phyloP scores from a whole-genome alignment of 2,329 filamentous ascomycete genomes.

The Chaetomiaceae sp. region DNA sequence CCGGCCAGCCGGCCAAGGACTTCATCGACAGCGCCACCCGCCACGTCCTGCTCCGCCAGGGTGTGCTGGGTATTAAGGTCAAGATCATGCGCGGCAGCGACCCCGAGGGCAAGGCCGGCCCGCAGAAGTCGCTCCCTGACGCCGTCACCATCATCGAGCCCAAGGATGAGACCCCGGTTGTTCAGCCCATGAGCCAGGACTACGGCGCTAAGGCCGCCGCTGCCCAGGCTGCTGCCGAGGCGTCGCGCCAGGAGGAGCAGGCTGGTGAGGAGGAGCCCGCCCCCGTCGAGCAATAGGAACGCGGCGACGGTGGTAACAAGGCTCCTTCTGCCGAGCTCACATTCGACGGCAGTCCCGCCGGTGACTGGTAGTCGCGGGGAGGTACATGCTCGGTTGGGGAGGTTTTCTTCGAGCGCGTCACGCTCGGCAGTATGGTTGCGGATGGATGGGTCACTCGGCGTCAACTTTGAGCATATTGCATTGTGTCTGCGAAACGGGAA shows the following conservation, averaged over 20 bases:
- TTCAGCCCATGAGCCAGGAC: conserved; percentile 95
- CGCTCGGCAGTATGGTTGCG: conserved; percentile 19
- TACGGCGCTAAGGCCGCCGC: conserved; percentile 86
- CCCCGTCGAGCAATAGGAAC: conserved; percentile 41
- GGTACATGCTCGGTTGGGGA: conserved; percentile 9
- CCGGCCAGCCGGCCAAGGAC: conserved; percentile 97
- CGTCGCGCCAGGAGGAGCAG: conserved; percentile 48
- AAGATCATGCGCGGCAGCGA: conserved; percentile 99
- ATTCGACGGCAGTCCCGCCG: too few species aligned
- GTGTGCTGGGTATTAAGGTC: conserved; percentile 99
- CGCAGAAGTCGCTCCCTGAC: conserved; percentile 95
- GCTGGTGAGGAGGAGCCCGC: conserved; percentile 52
- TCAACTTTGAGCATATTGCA: conserved; percentile 28
- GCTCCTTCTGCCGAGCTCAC: conserved; percentile 4
- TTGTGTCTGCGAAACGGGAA: conserved; percentile 26
- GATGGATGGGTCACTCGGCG: conserved; percentile 27
- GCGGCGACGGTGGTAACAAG: conserved; percentile 14
- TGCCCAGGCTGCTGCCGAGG: conserved; percentile 60
- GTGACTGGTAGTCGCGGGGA: conserved; percentile 11
- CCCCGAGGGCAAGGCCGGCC: conserved; percentile 97
- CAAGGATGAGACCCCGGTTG: conserved; percentile 95
- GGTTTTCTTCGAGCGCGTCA: conserved; percentile 20
- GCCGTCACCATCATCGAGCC: conserved; percentile 99
- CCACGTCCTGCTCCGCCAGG: conserved; percentile 99
- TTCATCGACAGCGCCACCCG: conserved; percentile 99